Conservation (phyloP, 306 rosid genomes). For the Prunus campanulata region DNA sequence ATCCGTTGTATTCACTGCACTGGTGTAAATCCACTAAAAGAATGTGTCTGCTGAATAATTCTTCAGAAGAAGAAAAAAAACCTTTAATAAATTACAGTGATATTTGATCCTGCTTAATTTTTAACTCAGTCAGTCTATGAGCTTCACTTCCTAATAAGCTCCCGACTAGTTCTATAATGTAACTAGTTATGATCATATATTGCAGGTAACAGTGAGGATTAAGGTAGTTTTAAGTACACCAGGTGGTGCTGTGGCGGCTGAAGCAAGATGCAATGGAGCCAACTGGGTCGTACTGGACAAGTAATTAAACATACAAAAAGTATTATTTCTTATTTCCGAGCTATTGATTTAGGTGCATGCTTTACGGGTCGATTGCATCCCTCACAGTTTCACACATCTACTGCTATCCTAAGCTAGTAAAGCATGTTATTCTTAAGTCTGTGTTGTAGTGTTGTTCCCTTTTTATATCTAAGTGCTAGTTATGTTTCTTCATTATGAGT, state of each 20-base stretch:
- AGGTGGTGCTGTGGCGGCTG: constrained; percentile 80
- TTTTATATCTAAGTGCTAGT: neutral
- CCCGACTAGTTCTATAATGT: neutral
- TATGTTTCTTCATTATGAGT: neutral
- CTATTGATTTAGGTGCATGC: constrained; percentile 34
- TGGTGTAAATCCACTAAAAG: neutral
- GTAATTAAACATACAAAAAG: constrained; percentile 76
- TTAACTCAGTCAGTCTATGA: neutral
- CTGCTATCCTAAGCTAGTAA: neutral
- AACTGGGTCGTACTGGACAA: constrained; percentile 99
- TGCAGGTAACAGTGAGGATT: constrained; percentile 85
- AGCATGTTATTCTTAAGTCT: neutral
- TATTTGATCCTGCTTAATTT: neutral
- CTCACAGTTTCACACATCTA: neutral
- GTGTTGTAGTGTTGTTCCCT: neutral
- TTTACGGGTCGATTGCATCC: neutral
- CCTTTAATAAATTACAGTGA: neutral
- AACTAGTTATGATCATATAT: constrained; percentile 14
- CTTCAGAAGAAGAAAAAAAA: neutral
- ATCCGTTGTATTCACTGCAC: neutral
- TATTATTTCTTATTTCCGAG: constrained; percentile 62
- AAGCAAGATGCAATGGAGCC: constrained; percentile 80
- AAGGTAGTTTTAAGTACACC: constrained; percentile 77
- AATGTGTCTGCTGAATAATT: neutral
- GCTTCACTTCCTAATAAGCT: neutral